These are phyloP conservation scores for Pittosporum tobira DNA, from an alignment of 129 eudicot genomes.

Conservation along the genomic window DNA sequence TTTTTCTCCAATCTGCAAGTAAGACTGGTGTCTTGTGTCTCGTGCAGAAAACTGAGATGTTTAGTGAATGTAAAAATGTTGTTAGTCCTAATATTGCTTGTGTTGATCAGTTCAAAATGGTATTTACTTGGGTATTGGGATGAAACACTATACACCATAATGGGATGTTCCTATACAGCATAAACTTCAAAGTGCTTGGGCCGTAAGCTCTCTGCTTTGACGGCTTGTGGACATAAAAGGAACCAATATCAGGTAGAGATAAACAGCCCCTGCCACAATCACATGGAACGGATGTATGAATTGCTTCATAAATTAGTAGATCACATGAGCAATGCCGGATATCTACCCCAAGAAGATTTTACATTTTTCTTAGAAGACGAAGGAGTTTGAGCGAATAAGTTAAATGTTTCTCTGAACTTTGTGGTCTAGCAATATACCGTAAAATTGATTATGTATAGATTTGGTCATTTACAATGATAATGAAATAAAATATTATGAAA, in stretches of 20 bases:
- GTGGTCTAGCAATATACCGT: background rate
- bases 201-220: constrained; percentile 80
- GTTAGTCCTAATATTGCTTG: too few relatives aligned
- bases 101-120: too few relatives aligned
- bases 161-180: constrained; percentile 74
- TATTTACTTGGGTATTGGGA: too few relatives aligned
- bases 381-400: background rate
- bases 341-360: background rate
- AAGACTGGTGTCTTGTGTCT: too few relatives aligned
- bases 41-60: too few relatives aligned
- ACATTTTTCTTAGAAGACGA: background rate
- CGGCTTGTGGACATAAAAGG: constrained; percentile 83
- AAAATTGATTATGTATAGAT: too few relatives aligned
- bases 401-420: background rate
- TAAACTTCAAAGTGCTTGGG: constrained; percentile 67
- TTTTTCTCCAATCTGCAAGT: too few relatives aligned
- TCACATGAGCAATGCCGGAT: constrained; percentile 30
- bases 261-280: constrained; percentile 57
- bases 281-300: constrained; percentile 8
- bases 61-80: too few relatives aligned
- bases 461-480: too few relatives aligned
- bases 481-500: too few relatives aligned
- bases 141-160: too few relatives aligned
- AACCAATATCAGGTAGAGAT: constrained; percentile 77
- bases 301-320: constrained; percentile 24